Evolutionary conservation across 2,329 filamentous ascomycete genomes (phyloP), one percentile per base, ranked within the genome.

Genomic region (Pseudogymnoascus sp.): DNA sequence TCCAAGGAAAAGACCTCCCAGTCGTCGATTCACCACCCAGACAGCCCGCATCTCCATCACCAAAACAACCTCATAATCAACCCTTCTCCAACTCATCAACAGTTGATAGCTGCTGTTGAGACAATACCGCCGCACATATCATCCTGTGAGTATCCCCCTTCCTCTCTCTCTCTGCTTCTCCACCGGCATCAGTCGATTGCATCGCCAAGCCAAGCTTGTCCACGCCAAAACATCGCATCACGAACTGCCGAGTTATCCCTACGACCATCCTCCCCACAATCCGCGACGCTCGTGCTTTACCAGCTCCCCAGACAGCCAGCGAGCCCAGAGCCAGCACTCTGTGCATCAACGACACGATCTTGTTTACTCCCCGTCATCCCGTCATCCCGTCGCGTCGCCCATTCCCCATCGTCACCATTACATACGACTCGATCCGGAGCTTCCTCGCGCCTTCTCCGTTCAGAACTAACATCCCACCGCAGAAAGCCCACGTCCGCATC

Each of bases 211-310:
- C 50, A 56, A 56, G 16, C 28, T 56, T 56, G 50, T 56, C 28
- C 10, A 18, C 50, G 50, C 50, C 50, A 56, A 53, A 50, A 56
- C 50, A 56, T 56, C 50, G 21, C 46, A 56, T 34, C 50, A 56
- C 50, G 50, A 34, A 34, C 50, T 56, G 28, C 28, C 50, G 50
- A 56, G 28, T 34, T 56, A 56, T 56, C 50, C 28, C 50, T 16
- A 56, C 16, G 50, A 34, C 28, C 6, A 2, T 11, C 50, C 21
- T 11, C 50, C 50, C 50, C 50, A n/a, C 50, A 56, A 56, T 11
- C 50, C 28, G 5, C 50, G 28, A 56, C 50, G 50, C 28, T 34
- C 1, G 14, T 18, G 28, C 50, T 34, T 11, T 16, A 56, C n/a
- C 34, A 56, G n/a, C 25, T 56, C 46, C 25, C n/a, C 28, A 2